Evolutionary conservation across 805 yeast species (phyloP).

Genomic region (Kluyveromyces aestuarii): DNA sequence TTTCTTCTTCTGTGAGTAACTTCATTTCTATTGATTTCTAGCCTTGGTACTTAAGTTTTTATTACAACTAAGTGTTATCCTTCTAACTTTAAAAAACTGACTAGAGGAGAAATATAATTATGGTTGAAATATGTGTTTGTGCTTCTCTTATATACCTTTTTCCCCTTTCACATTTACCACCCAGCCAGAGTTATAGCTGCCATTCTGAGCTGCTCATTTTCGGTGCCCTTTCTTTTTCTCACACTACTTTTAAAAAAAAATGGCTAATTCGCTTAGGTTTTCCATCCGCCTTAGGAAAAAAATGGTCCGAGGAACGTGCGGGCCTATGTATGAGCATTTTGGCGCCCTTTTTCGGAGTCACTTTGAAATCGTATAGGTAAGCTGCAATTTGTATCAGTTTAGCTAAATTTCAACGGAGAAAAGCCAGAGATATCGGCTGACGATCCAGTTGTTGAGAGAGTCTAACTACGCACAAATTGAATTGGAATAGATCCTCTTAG

Average conservation of each 20-base stretch:
- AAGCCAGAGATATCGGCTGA: too few relatives aligned
- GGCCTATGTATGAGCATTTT: too few relatives aligned
- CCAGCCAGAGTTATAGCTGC: neutral
- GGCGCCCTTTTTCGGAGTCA: too few relatives aligned
- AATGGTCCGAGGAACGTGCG: neutral
- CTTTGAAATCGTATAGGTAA: too few relatives aligned
- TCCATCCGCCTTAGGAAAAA: too few relatives aligned
- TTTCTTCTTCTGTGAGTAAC: conserved; percentile 55
- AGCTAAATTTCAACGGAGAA: too few relatives aligned
- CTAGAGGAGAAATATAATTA: too few relatives aligned
- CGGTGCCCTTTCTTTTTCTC: neutral
- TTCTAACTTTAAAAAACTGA: too few relatives aligned
- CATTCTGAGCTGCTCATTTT: neutral
- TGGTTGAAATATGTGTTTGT: neutral
- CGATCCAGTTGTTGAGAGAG: too few relatives aligned
- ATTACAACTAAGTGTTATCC: neutral
- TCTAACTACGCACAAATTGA: too few relatives aligned
- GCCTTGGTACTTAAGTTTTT: neutral
- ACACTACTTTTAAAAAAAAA: neutral
- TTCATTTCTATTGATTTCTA: conserved; percentile 40
- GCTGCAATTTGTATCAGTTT: too few relatives aligned
- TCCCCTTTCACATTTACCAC: neutral
- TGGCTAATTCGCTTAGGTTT: neutral
- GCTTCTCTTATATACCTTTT: neutral
- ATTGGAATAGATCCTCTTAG: too few relatives aligned